phyloP scores from a whole-genome alignment of 1,284 basidiomycete species.

The Sanguinoderma infundibulare region DNA sequence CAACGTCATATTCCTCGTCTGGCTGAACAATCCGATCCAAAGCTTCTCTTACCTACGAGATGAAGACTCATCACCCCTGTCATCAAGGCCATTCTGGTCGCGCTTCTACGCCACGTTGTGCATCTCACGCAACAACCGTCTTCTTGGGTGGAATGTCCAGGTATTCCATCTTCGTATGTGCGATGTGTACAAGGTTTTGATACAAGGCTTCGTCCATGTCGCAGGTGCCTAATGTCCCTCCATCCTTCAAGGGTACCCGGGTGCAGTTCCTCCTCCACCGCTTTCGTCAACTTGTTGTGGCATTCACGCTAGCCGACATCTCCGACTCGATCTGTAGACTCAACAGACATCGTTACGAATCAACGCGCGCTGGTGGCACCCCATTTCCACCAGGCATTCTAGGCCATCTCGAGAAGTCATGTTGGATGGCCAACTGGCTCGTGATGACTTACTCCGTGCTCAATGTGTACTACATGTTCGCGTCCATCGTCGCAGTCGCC shows the following conservation, averaged over 20 bases:
- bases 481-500: slow-evolving; percentile 30
- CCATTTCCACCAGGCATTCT: not conserved
- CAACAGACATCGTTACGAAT: slow-evolving; percentile 15
- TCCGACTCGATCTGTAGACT: slow-evolving; percentile 16
- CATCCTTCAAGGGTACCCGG: slow-evolving; percentile 1
- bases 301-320: slow-evolving; percentile 14
- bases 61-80: not conserved
- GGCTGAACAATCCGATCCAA: slow-evolving; percentile 11
- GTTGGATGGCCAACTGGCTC: slow-evolving; percentile 15
- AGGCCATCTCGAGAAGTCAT: slow-evolving; percentile 14
- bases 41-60: slow-evolving; percentile 9
- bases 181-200: too few relatives aligned
- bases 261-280: slow-evolving; percentile 6
- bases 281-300: not conserved
- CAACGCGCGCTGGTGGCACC: not conserved
- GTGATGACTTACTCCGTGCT: slow-evolving; percentile 23
- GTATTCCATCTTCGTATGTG: not conserved
- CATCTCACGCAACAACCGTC: slow-evolving; percentile 12
- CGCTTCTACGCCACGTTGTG: slow-evolving; percentile 14
- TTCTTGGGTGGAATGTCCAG: slow-evolving; percentile 20
- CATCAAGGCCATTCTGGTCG: not conserved
- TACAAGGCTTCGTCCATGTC: too few relatives aligned
- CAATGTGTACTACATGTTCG: slow-evolving; percentile 29
- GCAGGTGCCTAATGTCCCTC: slow-evolving; percentile 12
- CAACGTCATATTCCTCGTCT: slow-evolving; percentile 12